Evolutionary conservation across 768 basidiomycete species (phyloP).

Genomic region (Sporobolomyces pararoseus): DNA sequence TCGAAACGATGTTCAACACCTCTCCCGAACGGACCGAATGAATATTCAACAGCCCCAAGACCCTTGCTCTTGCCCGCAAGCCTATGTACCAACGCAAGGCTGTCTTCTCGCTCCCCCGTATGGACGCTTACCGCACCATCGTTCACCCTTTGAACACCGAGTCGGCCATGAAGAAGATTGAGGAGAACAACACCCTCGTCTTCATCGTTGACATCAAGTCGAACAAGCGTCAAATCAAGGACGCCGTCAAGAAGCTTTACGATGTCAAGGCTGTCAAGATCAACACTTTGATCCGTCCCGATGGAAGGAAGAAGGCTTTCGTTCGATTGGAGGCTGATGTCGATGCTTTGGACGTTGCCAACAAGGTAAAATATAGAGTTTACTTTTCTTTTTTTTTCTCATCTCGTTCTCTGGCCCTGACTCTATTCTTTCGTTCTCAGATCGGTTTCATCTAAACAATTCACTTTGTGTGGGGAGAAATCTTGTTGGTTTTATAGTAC

Average conservation of each 20-base stretch:
- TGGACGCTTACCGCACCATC: conserved; percentile 96
- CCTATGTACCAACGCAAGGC: conserved; percentile 96
- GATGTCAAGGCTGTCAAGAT: conserved; percentile 93
- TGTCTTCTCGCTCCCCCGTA: conserved; percentile 81
- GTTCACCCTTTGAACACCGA: conserved; percentile 61
- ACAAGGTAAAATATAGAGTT: conserved; percentile 30
- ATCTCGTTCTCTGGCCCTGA: neutral
- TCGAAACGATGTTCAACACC: neutral
- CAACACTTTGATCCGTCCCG: conserved; percentile 99
- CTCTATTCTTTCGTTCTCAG: neutral
- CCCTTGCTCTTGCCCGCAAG: conserved; percentile 72
- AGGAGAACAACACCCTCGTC: conserved; percentile 98
- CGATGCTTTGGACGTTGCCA: conserved; percentile 41
- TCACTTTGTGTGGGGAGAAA: too few relatives aligned
- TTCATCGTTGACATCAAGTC: conserved; percentile 92
- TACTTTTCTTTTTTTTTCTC: neutral
- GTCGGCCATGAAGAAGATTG: conserved; percentile 99
- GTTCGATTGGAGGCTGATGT: conserved; percentile 61
- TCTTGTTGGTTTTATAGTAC: neutral
- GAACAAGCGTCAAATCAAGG: conserved; percentile 99
- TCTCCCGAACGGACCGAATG: neutral
- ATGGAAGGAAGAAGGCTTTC: conserved; percentile 99
- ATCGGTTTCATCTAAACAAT: conserved; percentile 24
- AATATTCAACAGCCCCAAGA: conserved; percentile 78
- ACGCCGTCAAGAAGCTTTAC: conserved; percentile 98